Evolutionary conservation across 352 stramenopile species (phyloP).

Genomic region (Pythium folliculosum): DNA sequence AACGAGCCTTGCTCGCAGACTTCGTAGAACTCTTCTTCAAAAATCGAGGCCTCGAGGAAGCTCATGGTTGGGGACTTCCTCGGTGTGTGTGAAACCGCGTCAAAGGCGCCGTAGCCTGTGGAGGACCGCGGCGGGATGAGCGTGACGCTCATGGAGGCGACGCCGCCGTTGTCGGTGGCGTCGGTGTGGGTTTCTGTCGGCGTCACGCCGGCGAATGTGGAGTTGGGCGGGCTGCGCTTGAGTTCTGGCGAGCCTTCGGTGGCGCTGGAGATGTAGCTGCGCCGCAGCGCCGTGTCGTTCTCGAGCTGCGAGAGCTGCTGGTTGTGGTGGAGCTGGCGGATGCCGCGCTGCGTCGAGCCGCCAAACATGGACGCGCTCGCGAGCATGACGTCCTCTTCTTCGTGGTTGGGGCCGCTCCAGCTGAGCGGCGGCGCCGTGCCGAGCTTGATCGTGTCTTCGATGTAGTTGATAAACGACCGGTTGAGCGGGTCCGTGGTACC

Average conservation of each 20-base stretch:
- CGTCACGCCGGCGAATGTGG: neutral
- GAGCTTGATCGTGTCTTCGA: constrained; percentile 42
- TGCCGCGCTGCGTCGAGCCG: constrained; percentile 58
- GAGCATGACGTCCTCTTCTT: constrained; percentile 76
- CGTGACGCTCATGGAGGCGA: constrained; percentile 27
- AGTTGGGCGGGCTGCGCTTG: constrained; percentile 5
- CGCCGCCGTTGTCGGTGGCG: constrained; percentile 1
- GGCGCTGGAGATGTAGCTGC: constrained; percentile 28
- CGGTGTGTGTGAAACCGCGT: constrained; percentile 37
- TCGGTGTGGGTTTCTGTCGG: neutral
- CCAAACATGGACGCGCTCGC: constrained; percentile 75
- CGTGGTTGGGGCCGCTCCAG: constrained; percentile 55
- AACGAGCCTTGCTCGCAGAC: constrained; percentile 73
- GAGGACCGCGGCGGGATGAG: constrained; percentile 26
- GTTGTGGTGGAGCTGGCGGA: constrained; percentile 76
- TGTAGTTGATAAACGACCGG: constrained; percentile 36
- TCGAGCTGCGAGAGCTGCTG: constrained; percentile 72
- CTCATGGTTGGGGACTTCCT: constrained; percentile 52
- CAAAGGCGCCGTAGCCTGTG: constrained; percentile 59
- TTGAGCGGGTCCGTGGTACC: constrained; percentile 16
- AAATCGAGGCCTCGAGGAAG: constrained; percentile 62
- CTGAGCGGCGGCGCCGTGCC: constrained; percentile 53
- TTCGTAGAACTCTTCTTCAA: constrained; percentile 77
- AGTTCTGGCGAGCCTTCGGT: constrained; percentile 27
- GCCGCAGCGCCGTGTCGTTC: constrained; percentile 43